Percentiles rank a stretch among this genome's conserved stretches.
Evolutionary conservation across 345 rosid genomes (phyloP).

Genomic region (Dimocarpus longan): DNA sequence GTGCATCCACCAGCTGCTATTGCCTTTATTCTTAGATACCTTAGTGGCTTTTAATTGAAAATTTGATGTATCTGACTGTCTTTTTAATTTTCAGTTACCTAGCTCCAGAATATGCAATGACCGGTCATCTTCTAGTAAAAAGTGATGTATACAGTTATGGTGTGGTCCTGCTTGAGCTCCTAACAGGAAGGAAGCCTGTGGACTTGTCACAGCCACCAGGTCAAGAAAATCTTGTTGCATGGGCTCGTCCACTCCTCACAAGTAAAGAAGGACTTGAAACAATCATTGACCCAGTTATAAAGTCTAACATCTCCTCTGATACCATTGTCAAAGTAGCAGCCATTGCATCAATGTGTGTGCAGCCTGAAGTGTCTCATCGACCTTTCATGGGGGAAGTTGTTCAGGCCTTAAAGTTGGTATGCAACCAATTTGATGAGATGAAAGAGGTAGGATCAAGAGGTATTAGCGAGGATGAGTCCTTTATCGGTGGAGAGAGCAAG

Average conservation of each 20-base stretch:
- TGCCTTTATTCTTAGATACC: background rate
- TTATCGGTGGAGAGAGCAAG: conserved; percentile 27
- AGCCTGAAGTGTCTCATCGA: conserved; percentile 64
- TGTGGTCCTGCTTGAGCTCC: conserved; percentile 75
- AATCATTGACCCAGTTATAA: conserved; percentile 46
- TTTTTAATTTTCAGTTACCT: conserved; percentile 47
- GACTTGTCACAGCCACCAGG: conserved; percentile 70
- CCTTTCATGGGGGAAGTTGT: conserved; percentile 79
- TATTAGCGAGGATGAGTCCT: conserved; percentile 22
- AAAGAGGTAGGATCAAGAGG: conserved; percentile 30
- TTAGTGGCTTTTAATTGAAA: background rate
- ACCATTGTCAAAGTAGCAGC: conserved; percentile 65
- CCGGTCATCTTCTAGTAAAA: conserved; percentile 73
- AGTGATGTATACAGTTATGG: conserved; percentile 82
- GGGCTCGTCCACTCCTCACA: conserved; percentile 68
- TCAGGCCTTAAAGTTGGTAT: conserved; percentile 68
- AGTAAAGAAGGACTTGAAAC: conserved; percentile 51
- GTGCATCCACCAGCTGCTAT: background rate
- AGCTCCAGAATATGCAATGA: conserved; percentile 85
- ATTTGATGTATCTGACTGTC: background rate
- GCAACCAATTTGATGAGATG: conserved; percentile 52
- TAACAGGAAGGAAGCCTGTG: conserved; percentile 69
- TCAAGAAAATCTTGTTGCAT: conserved; percentile 67
- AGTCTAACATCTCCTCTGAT: conserved; percentile 42
- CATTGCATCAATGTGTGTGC: conserved; percentile 74